Evolutionary conservation across 208 protist genomes (phyloP).

Genomic region (Kentomonas sorsogonicus): DNA sequence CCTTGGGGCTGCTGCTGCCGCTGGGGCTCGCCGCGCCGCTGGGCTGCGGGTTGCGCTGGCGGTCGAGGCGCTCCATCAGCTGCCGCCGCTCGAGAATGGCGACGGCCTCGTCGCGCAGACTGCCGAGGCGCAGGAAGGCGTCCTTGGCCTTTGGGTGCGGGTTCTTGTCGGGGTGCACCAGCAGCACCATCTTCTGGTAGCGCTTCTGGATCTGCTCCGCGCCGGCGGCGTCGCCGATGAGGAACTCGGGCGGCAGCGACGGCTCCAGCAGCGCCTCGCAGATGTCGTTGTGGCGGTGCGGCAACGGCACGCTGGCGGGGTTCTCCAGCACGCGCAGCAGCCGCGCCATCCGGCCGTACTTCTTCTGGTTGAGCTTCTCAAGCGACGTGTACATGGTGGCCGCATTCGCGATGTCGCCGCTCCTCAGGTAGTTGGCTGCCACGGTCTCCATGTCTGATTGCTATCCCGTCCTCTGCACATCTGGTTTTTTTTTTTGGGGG

Average conservation of each 20-base stretch:
- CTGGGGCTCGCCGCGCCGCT: too few species aligned
- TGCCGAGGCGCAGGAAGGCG: slow-evolving; percentile 63
- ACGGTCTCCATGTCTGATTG: slow-evolving; percentile 68
- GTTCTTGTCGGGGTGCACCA: slow-evolving; percentile 87
- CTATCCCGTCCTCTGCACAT: too few species aligned
- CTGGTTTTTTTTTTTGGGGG: too few species aligned
- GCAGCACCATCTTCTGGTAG: slow-evolving; percentile 73
- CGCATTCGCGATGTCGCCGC: slow-evolving; percentile 66
- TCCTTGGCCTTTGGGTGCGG: slow-evolving; percentile 59
- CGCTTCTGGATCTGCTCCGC: slow-evolving; percentile 49
- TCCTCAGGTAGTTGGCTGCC: slow-evolving; percentile 54
- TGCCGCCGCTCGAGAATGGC: slow-evolving; percentile 16
- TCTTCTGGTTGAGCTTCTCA: slow-evolving; percentile 50
- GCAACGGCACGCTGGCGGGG: slow-evolving; percentile 56
- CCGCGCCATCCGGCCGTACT: slow-evolving; percentile 65
- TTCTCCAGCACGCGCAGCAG: slow-evolving; percentile 67
- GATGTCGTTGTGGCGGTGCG: slow-evolving; percentile 68
- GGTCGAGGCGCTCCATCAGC: too few species aligned
- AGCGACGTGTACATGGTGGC: slow-evolving; percentile 69
- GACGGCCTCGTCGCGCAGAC: slow-evolving; percentile 45
- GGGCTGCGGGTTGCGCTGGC: too few species aligned
- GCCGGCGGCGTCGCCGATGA: slow-evolving; percentile 20
- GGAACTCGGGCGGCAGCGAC: slow-evolving; percentile 37
- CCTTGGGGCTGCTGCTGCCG: too few species aligned
- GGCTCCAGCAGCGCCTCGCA: slow-evolving; percentile 79